Percentiles rank a stretch among this genome's conserved stretches.
phyloP scores from a whole-genome alignment of 352 stramenopile species.

The Thalassiosira delicatula region DNA sequence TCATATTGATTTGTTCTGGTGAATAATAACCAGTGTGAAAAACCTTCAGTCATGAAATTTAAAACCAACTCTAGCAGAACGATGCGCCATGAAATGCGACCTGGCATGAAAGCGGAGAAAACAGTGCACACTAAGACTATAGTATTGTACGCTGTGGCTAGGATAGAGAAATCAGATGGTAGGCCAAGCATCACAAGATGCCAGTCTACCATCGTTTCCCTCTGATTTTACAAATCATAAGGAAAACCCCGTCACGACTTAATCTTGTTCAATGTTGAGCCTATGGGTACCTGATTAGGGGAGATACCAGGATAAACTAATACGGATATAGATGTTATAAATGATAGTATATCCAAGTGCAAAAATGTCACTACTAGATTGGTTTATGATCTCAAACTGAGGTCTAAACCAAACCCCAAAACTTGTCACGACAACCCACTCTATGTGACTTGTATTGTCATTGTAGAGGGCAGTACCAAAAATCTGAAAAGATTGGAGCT shows the following conservation, averaged over 20 bases:
- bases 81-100: too few species aligned
- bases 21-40: too few species aligned
- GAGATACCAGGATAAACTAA: neutral
- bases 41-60: too few species aligned
- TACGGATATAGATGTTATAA: too few species aligned
- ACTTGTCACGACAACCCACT: constrained; percentile 1
- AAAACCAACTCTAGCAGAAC: too few species aligned
- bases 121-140: too few species aligned
- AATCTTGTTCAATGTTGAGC: neutral
- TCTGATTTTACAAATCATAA: neutral
- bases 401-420: constrained; percentile 5
- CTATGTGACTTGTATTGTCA: neutral
- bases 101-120: too few species aligned
- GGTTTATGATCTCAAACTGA: neutral
- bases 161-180: too few species aligned
- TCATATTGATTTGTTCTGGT: too few species aligned
- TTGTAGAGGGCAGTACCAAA: neutral
- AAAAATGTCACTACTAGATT: constrained; percentile 6
- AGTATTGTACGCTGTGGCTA: too few species aligned
- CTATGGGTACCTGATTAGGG: neutral
- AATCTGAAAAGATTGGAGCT: neutral
- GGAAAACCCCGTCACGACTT: neutral
- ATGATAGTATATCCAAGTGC: neutral
- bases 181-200: too few species aligned
- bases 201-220: neutral